phyloP scores from a whole-genome alignment of 305 asterid species.

The Fraxinus albicans region DNA sequence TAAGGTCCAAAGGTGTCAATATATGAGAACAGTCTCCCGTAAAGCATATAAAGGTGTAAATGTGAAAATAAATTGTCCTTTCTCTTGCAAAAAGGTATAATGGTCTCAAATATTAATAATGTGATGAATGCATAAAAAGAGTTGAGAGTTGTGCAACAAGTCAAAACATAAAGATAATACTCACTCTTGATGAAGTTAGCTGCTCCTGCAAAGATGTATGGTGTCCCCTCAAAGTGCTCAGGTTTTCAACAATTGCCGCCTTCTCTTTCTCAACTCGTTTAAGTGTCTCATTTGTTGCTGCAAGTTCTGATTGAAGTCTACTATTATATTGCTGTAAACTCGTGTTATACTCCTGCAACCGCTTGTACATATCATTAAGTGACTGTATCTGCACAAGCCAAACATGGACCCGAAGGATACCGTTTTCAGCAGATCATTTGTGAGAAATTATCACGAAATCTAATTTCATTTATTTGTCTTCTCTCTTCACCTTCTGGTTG shows the following conservation, averaged over 20 bases:
- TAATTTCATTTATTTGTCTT: not conserved
- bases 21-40: not conserved
- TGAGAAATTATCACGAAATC: not conserved
- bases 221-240: constrained; percentile 83
- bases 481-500: constrained; percentile 58
- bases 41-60: not conserved
- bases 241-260: constrained; percentile 75
- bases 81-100: not conserved
- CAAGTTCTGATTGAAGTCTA: constrained; percentile 81
- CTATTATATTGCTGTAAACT: constrained; percentile 85
- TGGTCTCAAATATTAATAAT: not conserved
- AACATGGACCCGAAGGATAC: not conserved
- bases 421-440: not conserved
- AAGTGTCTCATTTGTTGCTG: constrained; percentile 59
- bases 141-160: not conserved
- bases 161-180: constrained; percentile 4
- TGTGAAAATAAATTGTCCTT: not conserved
- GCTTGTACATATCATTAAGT: constrained; percentile 67
- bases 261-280: constrained; percentile 86
- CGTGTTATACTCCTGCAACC: constrained; percentile 77
- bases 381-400: constrained; percentile 63
- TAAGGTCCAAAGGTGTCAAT: not conserved
- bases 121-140: not conserved
- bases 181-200: constrained; percentile 71
- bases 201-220: constrained; percentile 83